These are phyloP conservation scores for Euphrasia confusa DNA, from an alignment of 257 asterid genomes.

Conservation along the genomic window DNA sequence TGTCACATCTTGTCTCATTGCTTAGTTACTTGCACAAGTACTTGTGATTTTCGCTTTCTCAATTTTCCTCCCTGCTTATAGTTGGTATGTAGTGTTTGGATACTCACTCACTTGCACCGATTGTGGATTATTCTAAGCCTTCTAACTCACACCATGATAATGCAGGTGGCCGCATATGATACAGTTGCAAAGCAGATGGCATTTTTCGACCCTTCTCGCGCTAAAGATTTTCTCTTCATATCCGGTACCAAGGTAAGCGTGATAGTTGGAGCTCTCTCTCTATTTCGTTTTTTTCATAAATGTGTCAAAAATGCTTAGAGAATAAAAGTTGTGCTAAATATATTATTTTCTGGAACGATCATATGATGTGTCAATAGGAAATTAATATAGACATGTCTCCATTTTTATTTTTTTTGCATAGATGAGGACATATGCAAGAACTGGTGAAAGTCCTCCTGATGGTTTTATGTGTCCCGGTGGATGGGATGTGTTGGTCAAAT, in stretches of 20 bases:
- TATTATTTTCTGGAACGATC: too few species aligned
- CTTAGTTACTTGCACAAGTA: background rate
- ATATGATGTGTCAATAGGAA: too few species aligned
- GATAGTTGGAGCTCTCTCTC: background rate
- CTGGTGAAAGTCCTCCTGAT: constrained; percentile 72
- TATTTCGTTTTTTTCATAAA: too few species aligned
- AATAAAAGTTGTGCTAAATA: too few species aligned
- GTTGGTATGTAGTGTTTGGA: too few species aligned
- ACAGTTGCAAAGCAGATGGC: background rate
- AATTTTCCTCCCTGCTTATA: too few species aligned
- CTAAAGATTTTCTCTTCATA: constrained; percentile 73
- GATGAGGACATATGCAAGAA: constrained; percentile 77
- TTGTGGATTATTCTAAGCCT: too few species aligned
- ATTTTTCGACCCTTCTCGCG: constrained; percentile 36
- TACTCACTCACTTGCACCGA: too few species aligned
- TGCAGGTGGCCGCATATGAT: background rate
- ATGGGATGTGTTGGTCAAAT: constrained; percentile 73
- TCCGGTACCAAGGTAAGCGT: constrained; percentile 74
- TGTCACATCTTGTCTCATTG: too few species aligned
- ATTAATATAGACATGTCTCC: too few species aligned
- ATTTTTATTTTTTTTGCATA: constrained; percentile 10
- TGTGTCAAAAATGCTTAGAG: too few species aligned
- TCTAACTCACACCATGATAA: background rate
- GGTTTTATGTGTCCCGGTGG: constrained; percentile 89
- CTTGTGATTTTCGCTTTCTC: too few species aligned